These are phyloP conservation scores for Vigna unguiculata DNA, from an alignment of 306 rosid species.

Conservation along the genomic window DNA sequence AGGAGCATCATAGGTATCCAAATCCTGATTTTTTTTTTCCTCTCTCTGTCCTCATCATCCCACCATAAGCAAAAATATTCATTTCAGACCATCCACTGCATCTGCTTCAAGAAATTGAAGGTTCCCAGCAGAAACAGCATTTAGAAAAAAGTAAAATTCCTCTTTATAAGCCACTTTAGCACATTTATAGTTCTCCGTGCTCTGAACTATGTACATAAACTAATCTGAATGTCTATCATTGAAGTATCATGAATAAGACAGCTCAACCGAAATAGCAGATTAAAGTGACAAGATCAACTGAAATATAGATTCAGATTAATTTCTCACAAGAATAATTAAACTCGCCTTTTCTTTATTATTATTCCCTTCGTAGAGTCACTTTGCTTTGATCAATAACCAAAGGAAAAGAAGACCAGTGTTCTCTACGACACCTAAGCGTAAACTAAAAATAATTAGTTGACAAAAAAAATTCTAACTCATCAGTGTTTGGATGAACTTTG, in stretches of 20 bases:
- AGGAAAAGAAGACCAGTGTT: neutral
- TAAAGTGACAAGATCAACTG: no score
- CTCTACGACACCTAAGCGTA: neutral
- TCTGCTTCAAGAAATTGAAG: conserved; percentile 45
- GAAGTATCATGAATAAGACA: no score
- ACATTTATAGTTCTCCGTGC: conserved; percentile 16
- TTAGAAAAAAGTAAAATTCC: conserved; percentile 29
- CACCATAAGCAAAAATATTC: conserved; percentile 38
- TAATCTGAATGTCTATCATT: no score
- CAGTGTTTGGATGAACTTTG: neutral
- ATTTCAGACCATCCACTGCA: conserved; percentile 41
- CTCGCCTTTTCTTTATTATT: neutral
- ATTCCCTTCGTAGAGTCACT: neutral
- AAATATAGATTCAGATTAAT: neutral
- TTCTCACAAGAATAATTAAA: neutral
- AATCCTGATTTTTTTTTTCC: neutral
- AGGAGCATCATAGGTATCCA: conserved; percentile 8
- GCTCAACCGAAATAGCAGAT: no score
- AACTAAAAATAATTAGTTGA: neutral
- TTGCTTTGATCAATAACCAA: neutral
- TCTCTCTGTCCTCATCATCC: neutral
- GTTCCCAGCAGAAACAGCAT: conserved; percentile 50
- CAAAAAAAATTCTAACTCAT: no score
- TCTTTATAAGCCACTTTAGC: conserved; percentile 28
- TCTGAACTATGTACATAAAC: neutral